These are phyloP conservation scores for Wickerhamomyces tratensis DNA, from an alignment of 805 yeast species.

Conservation along the genomic window DNA sequence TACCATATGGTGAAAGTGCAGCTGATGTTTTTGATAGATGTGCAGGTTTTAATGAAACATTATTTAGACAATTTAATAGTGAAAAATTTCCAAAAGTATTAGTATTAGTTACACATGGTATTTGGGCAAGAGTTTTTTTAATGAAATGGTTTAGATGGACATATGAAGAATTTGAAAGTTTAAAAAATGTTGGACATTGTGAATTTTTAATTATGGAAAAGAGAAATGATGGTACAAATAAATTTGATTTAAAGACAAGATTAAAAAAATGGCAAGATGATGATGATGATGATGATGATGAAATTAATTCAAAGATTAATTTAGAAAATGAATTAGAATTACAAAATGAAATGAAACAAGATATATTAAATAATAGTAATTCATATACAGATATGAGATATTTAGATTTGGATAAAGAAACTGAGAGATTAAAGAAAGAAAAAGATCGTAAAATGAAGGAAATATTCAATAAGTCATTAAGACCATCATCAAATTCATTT, in stretches of 20 bases:
- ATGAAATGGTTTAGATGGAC: constrained; percentile 96
- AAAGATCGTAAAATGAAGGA: constrained; percentile 34
- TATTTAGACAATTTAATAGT: constrained; percentile 68
- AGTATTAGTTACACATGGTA: constrained; percentile 86
- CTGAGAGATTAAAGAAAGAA: constrained; percentile 23
- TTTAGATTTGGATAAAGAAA: constrained; percentile 10
- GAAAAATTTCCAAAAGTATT: constrained; percentile 71
- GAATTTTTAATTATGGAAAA: constrained; percentile 72
- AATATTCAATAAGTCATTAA: constrained; percentile 20
- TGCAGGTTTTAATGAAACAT: constrained; percentile 81
- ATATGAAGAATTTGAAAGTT: constrained; percentile 77
- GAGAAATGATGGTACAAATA: constrained; percentile 29
- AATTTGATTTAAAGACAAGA: constrained; percentile 50
- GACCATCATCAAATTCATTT: too few species aligned
- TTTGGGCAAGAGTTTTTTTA: constrained; percentile 85
- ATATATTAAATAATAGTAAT: constrained; percentile 14
- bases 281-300: constrained; percentile 16
- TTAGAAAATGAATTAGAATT: constrained; percentile 2
- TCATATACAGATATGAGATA: constrained; percentile 14
- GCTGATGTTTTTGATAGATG: constrained; percentile 93
- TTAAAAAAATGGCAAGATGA: constrained; percentile 63
- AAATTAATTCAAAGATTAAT: neutral
- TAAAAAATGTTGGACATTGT: constrained; percentile 81
- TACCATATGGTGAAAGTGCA: constrained; percentile 91
- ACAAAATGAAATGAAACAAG: constrained; percentile 12